Base-by-base conservation (phyloP, 257 asterid genomes). In the Capsicum baccatum region DNA sequence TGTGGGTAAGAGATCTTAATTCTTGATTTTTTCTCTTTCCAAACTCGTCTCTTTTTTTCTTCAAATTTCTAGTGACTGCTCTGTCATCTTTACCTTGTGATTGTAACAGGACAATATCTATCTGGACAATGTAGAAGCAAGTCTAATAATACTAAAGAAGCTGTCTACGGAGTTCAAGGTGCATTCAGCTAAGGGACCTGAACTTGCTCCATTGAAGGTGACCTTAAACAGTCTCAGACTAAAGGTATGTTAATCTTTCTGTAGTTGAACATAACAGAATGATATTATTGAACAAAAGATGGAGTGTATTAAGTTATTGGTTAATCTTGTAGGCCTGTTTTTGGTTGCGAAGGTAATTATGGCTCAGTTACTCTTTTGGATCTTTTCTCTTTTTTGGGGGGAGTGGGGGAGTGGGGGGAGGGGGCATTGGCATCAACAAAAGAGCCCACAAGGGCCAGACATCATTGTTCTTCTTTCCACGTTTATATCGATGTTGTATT, bases 141-240 rank as follows among this genome's bases (percentile, higher is more conserved):
- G 97, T 87, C 91, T 87, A 69, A 91, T 85, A 58, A 44, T 89
- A 85, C 87, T 95, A 87, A 88, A 79, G 91, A 94, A 89, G 87
- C 92, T 95, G 73, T 60, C 87, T 2, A 89, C 86, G 42, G 89
- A 85, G 44, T 95, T 97, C 96, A 88, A 87, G 81, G 91, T 56
- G 54, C 86, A 86, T 71, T 89, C 94, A 57, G 74, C 90, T 6
- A 91, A 94, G 64, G 91, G 89, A 83, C 88, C 95, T 81, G 90
- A 93, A 85, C 89, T 83, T 78, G 91, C 91, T 87, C 88, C 80
- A 68, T 87, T 92, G 42, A 86, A 60, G 50, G 93, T 88, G 86
- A 88, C 93, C 64, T 87, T 95, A 81, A 91, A 83, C 88, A 88
- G 90, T 83, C 89, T 95, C 89, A 89, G 92, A 82, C 89, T 91